A percentile compares a stretch with the other conserved stretches of the same genome.
Evolutionary conservation across 2,329 filamentous ascomycete genomes (phyloP).

Genomic region (Colletotrichum filicis): DNA sequence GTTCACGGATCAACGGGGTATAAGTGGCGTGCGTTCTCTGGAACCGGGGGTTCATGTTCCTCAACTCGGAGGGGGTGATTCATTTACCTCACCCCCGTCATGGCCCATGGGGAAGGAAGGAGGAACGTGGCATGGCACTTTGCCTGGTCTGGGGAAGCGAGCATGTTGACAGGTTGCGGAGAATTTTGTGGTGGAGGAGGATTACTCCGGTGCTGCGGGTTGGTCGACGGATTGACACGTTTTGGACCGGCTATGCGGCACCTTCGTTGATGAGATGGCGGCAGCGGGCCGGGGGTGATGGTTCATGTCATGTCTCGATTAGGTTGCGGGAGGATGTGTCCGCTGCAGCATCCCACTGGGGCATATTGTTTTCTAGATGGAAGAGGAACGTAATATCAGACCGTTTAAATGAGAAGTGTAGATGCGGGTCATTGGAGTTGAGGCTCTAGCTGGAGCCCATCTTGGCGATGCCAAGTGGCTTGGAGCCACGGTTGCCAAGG

Average conservation of each 20-base stretch:
- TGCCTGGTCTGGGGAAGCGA: background rate
- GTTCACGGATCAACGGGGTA: background rate
- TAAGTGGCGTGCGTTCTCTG: background rate
- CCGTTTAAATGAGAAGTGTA: background rate
- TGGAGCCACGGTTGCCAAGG: conserved; percentile 20
- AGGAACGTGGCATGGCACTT: background rate
- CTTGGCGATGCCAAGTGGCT: conserved; percentile 15
- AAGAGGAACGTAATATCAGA: background rate
- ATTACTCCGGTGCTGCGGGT: background rate
- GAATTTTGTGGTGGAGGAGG: background rate
- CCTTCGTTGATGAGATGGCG: background rate
- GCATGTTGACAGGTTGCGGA: background rate
- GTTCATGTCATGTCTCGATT: background rate
- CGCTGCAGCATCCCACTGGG: background rate
- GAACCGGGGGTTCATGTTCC: background rate
- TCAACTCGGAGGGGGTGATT: background rate
- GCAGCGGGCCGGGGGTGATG: background rate
- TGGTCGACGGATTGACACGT: background rate
- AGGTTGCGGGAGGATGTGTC: conserved; percentile 14
- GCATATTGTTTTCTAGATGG: background rate
- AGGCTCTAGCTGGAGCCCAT: conserved; percentile 27
- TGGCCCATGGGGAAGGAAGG: background rate
- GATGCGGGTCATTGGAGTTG: conserved; percentile 17
- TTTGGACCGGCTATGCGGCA: conserved; percentile 6
- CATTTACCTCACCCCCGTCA: background rate